A percentile compares a stretch with the other conserved stretches of the same genome.
These are phyloP conservation scores for Saccharomycopsis babjevae DNA, from an alignment of 805 yeast species.

Conservation along the genomic window DNA sequence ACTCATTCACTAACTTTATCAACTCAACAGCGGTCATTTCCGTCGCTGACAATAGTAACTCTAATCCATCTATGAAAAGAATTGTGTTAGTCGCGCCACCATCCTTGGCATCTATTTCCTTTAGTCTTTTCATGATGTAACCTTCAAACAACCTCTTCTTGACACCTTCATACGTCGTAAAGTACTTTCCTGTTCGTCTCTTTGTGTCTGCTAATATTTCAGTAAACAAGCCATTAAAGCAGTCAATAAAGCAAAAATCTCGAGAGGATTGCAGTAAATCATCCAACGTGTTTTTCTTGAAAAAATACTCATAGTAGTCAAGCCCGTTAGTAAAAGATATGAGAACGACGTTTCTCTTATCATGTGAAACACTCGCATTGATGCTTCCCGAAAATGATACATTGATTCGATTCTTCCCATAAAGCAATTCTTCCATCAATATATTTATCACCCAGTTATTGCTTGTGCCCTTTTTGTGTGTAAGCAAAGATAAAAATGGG, in stretches of 20 bases:
- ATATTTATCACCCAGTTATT: constrained; percentile 12
- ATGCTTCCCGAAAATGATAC: neutral
- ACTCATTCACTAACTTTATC: constrained; percentile 1
- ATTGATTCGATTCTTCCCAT: constrained; percentile 9
- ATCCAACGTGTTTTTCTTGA: constrained; percentile 7
- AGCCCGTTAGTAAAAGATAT: constrained; percentile 10
- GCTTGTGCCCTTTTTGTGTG: constrained; percentile 9
- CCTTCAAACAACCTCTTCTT: neutral
- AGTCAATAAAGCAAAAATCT: constrained; percentile 11
- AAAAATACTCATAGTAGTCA: constrained; percentile 1
- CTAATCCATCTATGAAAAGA: constrained; percentile 11
- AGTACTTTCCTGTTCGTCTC: neutral
- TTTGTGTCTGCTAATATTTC: neutral
- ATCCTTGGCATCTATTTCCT: neutral
- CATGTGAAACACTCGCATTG: neutral
- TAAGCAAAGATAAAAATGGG: constrained; percentile 7
- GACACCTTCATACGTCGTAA: neutral
- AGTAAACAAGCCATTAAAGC: constrained; percentile 10
- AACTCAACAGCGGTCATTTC: neutral
- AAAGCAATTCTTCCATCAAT: constrained; percentile 9
- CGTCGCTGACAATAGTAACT: constrained; percentile 11
- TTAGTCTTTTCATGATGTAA: constrained; percentile 1
- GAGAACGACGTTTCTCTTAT: constrained; percentile 1
- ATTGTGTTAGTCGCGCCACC: neutral
- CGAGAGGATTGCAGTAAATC: neutral